Evolutionary conservation across 2,329 filamentous ascomycete species (phyloP), one percentile per base, ranked within the genome.

Genomic region (Dryadomyces quercivorus): DNA sequence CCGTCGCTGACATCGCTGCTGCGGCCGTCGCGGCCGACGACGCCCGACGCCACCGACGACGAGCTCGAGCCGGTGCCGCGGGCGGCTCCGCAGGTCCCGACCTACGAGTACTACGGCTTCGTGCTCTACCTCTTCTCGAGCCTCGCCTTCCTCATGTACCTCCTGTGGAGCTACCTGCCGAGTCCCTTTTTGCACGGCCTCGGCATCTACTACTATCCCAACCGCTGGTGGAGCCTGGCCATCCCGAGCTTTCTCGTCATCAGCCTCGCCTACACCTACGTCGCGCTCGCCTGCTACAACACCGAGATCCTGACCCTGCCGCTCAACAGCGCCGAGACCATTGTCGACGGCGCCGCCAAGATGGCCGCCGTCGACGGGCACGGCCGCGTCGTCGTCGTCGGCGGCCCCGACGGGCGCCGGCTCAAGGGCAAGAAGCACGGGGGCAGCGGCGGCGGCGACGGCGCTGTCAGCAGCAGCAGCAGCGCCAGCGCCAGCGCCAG

Each of bases 71-170:
- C 79, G 2, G 81, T 95, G 18, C 88, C 91, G 6, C 85, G 89
- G 55, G 91, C 90, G 1, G 85, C 85, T 53, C 93, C 93, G 1
- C 90, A 93, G 66, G 91, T 98, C 2, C 93, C 93, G n/a, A 98
- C 93, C 0, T 97, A 98, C 72, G 93, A 98, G 67, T 98, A 97
- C 79, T 97, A 97, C 68, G 93, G 93, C 66, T 98, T 98, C 71
- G 92, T 95, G 53, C 80, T 98, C 51, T 97, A 98, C 72, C 78
- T 98, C 43, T 88, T 92, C 65, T 91, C 86, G 58, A 88, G 85
- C 21, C 75, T 93, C 52, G 82, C 82, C 2, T 97, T 97, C 66
- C 74, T 86, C 65, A 76, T 80, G 64, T 86, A 81, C 67, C 72
- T 84, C 15, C 73, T 84, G 12, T 96, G 91, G 93, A 86, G 86